A percentile compares a stretch with the other conserved stretches of the same genome.
These are phyloP conservation scores for Alternaria sp. DNA, from an alignment of 2,329 filamentous ascomycete species.

Conservation along the genomic window DNA sequence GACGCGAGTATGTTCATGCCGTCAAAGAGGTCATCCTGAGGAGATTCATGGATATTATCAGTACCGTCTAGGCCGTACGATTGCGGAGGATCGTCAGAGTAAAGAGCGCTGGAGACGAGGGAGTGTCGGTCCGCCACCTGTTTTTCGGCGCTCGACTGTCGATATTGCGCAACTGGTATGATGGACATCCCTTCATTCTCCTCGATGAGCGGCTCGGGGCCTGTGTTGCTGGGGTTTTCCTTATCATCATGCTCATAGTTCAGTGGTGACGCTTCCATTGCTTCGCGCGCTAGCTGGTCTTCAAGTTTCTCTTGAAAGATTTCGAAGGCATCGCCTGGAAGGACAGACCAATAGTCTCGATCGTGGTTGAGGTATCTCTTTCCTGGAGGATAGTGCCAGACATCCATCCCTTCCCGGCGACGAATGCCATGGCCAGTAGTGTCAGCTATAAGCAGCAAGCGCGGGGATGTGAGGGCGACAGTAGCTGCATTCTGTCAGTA, in stretches of 20 bases:
- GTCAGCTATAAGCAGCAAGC: neutral
- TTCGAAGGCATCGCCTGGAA: slow-evolving; percentile 17
- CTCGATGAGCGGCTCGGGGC: slow-evolving; percentile 2
- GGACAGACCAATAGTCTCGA: slow-evolving; percentile 12
- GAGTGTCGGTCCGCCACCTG: neutral
- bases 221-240: slow-evolving; percentile 19
- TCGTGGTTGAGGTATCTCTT: slow-evolving; percentile 11
- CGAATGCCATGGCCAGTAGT: neutral
- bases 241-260: slow-evolving; percentile 31
- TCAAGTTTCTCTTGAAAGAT: slow-evolving; percentile 26
- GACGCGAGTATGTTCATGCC: slow-evolving; percentile 15
- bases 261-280: slow-evolving; percentile 23
- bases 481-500: slow-evolving; percentile 4
- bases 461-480: neutral
- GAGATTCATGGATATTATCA: slow-evolving; percentile 4
- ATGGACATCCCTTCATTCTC: slow-evolving; percentile 14
- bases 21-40: neutral
- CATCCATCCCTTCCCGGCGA: slow-evolving; percentile 3
- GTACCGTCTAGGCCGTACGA: slow-evolving; percentile 25
- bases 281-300: slow-evolving; percentile 24
- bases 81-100: neutral
- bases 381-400: slow-evolving; percentile 4
- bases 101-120: slow-evolving; percentile 15
- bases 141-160: slow-evolving; percentile 6
- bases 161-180: slow-evolving; percentile 23